Conservation (phyloP, 2,329 filamentous ascomycete species). For the Zymoseptoria tritici region DNA sequence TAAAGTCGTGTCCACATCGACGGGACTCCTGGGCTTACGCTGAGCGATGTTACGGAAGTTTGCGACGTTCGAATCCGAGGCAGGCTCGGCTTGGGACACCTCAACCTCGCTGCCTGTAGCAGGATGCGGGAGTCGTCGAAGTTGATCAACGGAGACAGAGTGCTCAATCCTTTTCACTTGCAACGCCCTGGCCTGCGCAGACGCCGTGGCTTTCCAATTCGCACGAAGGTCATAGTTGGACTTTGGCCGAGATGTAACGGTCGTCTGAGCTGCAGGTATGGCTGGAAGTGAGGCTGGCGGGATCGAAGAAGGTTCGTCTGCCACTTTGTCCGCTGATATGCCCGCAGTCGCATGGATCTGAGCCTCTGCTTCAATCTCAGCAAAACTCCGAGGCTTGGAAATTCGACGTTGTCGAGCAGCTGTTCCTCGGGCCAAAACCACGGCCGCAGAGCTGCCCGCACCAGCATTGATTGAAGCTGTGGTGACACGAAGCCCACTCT, state of each 20-base stretch:
- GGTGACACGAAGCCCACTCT: not conserved
- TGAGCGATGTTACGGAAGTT: not conserved
- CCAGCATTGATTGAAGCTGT: not conserved
- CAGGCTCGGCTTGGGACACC: slow-evolving; percentile 3
- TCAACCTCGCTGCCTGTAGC: not conserved
- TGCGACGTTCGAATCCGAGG: not conserved
- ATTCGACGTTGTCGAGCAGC: not conserved
- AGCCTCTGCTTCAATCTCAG: slow-evolving; percentile 5
- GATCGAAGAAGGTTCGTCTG: not conserved
- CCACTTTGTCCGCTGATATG: not conserved
- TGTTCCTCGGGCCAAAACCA: not conserved
- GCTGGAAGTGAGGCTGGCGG: not conserved
- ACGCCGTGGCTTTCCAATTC: slow-evolving; percentile 22
- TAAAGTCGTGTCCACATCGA: slow-evolving; percentile 28
- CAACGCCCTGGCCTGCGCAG: slow-evolving; percentile 14
- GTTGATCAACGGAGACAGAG: slow-evolving; percentile 2
- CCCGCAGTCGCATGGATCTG: not conserved
- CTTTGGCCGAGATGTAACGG: slow-evolving; percentile 12
- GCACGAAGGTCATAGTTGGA: slow-evolving; percentile 30
- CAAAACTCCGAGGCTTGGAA: slow-evolving; percentile 4
- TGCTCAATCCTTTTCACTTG: slow-evolving; percentile 18
- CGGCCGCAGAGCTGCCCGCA: not conserved
- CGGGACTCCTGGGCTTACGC: not conserved
- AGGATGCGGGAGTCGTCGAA: not conserved
- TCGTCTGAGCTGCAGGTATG: slow-evolving; percentile 3